Conservation (phyloP, 768 basidiomycete species). For the Tricholoma matsutake region DNA sequence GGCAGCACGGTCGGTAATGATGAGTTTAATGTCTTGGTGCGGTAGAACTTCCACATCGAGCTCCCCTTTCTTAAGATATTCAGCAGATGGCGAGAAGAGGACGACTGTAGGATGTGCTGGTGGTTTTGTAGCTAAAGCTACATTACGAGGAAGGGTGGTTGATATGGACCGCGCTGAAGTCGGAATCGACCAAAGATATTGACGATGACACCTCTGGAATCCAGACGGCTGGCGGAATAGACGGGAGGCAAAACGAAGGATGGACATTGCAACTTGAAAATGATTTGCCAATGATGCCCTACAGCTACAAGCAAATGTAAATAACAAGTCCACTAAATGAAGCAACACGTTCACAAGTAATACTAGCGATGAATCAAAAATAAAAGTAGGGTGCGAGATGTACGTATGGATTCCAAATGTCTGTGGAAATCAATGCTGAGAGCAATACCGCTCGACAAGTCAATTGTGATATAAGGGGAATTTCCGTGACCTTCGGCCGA, state of each 20-base stretch:
- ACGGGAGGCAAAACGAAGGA: slow-evolving; percentile 11
- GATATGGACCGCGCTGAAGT: slow-evolving; percentile 16
- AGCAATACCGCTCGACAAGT: not conserved
- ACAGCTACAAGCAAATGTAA: not conserved
- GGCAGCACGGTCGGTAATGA: slow-evolving; percentile 72
- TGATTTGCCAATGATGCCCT: no score
- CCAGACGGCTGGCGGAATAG: slow-evolving; percentile 8
- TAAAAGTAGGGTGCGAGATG: slow-evolving; percentile 24
- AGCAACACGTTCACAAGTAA: slow-evolving; percentile 9
- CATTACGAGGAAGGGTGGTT: slow-evolving; percentile 17
- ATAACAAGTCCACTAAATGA: not conserved
- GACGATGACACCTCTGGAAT: not conserved
- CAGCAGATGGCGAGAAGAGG: slow-evolving; percentile 46
- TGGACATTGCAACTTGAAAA: slow-evolving; percentile 10
- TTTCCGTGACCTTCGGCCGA: not conserved
- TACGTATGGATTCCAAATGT: slow-evolving; percentile 22
- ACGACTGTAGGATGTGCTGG: slow-evolving; percentile 47
- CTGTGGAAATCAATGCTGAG: slow-evolving; percentile 16
- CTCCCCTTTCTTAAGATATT: slow-evolving; percentile 58
- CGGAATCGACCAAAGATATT: not conserved
- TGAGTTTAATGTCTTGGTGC: slow-evolving; percentile 48
- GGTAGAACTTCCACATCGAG: slow-evolving; percentile 60
- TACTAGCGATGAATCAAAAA: slow-evolving; percentile 26
- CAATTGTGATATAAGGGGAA: no score
- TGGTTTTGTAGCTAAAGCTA: slow-evolving; percentile 41